Evolutionary conservation across 1,139 yeast species (phyloP).

Genomic region (Taphrina pruni): DNA sequence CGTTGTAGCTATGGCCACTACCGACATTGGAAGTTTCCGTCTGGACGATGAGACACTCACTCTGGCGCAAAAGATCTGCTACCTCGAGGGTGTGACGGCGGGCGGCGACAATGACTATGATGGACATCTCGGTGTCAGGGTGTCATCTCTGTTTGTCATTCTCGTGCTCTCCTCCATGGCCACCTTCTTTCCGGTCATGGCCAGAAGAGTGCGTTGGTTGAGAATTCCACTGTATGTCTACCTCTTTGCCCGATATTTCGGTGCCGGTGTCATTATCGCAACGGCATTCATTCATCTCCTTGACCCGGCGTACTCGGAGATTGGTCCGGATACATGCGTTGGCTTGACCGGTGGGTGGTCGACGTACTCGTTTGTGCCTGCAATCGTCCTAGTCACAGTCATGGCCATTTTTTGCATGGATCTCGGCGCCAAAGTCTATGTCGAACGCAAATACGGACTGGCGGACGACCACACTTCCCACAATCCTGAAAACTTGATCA

Average conservation of each 20-base stretch:
- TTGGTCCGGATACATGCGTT: constrained; percentile 48
- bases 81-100: constrained; percentile 32
- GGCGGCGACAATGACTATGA: constrained; percentile 54
- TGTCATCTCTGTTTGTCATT: constrained; percentile 74
- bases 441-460: constrained; percentile 43
- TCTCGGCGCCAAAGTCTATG: constrained; percentile 49
- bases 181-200: constrained; percentile 47
- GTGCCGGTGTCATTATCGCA: constrained; percentile 82
- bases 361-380: constrained; percentile 49
- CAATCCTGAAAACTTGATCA: constrained; percentile 33
- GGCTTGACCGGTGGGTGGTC: constrained; percentile 44
- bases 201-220: constrained; percentile 42
- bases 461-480: constrained; percentile 30
- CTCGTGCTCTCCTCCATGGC: constrained; percentile 61
- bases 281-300: constrained; percentile 79
- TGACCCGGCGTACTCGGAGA: constrained; percentile 46
- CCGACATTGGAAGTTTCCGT: constrained; percentile 16
- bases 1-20: constrained; percentile 1
- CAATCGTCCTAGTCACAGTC: constrained; percentile 60
- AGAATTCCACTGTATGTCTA: constrained; percentile 62
- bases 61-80: constrained; percentile 34
- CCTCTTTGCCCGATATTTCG: constrained; percentile 73
- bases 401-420: constrained; percentile 52
- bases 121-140: constrained; percentile 67
- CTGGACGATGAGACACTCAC: constrained; percentile 22